Evolutionary conservation across 352 stramenopile genomes (phyloP).

Genomic region (Phytopythium vexans): DNA sequence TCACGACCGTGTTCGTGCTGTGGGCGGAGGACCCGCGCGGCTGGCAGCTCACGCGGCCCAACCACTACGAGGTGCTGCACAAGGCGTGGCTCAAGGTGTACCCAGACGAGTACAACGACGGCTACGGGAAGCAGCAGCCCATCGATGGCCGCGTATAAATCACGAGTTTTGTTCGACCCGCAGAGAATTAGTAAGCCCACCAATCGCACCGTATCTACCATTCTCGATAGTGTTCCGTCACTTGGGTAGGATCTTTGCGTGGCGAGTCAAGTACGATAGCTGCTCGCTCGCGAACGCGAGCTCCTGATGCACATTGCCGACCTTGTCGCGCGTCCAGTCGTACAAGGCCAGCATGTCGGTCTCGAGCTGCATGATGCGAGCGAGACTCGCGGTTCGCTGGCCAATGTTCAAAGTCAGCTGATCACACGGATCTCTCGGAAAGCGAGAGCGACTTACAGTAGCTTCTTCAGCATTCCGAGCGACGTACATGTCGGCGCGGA

Average conservation of each 20-base stretch:
- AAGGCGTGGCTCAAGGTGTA: slow-evolving; percentile 80
- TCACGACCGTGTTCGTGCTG: slow-evolving; percentile 83
- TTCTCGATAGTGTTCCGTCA: no score
- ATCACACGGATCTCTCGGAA: neutral
- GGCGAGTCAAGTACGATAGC: neutral
- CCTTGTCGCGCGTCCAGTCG: slow-evolving; percentile 50
- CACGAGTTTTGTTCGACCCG: no score
- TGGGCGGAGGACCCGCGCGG: slow-evolving; percentile 78
- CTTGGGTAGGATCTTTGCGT: neutral
- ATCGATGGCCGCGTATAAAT: slow-evolving; percentile 13
- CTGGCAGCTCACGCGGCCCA: slow-evolving; percentile 68
- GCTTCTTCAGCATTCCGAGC: slow-evolving; percentile 8
- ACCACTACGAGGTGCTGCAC: slow-evolving; percentile 71
- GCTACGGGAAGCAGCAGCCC: slow-evolving; percentile 52
- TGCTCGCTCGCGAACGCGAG: neutral
- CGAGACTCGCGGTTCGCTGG: slow-evolving; percentile 27
- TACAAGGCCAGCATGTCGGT: slow-evolving; percentile 50
- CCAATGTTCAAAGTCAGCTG: neutral
- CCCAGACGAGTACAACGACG: slow-evolving; percentile 82
- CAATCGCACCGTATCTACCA: no score
- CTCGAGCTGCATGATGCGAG: slow-evolving; percentile 27
- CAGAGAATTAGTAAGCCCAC: slow-evolving; percentile 1
- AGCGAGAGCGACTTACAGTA: slow-evolving; percentile 5
- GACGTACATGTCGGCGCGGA: slow-evolving; percentile 17
- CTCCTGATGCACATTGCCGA: slow-evolving; percentile 6